Base-by-base conservation (phyloP, 1,284 basidiomycete species). In the Cryptococcus sp. region DNA sequence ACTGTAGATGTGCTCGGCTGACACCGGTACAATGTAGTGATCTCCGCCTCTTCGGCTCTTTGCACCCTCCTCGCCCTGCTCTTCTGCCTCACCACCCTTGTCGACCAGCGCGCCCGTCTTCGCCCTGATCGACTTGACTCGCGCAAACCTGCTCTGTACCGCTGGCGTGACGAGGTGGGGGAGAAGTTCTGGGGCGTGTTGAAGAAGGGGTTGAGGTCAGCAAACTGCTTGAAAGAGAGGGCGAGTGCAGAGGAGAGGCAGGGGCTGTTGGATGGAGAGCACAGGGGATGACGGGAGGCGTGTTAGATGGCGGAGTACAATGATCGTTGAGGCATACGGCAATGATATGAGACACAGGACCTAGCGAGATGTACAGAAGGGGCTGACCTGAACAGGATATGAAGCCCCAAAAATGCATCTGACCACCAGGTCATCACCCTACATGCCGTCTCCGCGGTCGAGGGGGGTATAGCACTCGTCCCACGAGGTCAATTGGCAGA, bases 401-500 rank as follows among this genome's bases (percentile, higher is more conserved):
- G 11, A 50, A 21, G n/a, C 48, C 48, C 48, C 23, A 50, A 50
- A 50, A 50, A 50, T 50, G 15, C 48, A 50, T 50, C 24, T 5
- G 28, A 40, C 28, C n/a, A 51, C n/a, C 21, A 8, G 20, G 42
- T 4, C 23, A 15, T 39, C 18, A 49, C 48, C 23, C 20, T 24
- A 6, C 28, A 33, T 12, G 45, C 12, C 21, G 50, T 46, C 43
- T 44, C 36, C 58, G 56, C 2, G 18, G 35, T n/a, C 52, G 46
- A 39, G 48, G 47, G 47, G 67, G 68, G 63, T 87, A 88, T 37
- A 87, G 67, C 42, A 85, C 81, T 43, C 87, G 84, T 68, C 90
- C 91, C 20, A 90, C 87, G 46, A 90, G 69, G 44, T 87, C 86
- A 59, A 91, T 85, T 2, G 90, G 90, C 62, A 91, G 83, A 74